Evolutionary conservation across 768 basidiomycete genomes (phyloP).

Genomic region (Tricholoma hemisulphureum): DNA sequence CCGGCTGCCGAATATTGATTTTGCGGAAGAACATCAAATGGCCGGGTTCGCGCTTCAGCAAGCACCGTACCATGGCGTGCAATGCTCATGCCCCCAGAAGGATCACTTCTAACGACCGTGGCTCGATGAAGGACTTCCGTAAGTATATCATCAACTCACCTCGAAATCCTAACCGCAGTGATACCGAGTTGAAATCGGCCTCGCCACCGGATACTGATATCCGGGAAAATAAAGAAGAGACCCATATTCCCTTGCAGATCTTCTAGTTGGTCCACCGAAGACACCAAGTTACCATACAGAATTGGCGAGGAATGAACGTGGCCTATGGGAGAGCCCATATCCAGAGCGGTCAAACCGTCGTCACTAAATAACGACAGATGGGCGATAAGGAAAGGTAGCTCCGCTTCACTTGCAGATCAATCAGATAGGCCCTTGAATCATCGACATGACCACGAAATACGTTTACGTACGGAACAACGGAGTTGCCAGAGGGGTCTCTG

Average conservation of each 20-base stretch:
- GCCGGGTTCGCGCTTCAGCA: conserved; percentile 66
- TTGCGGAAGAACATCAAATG: conserved; percentile 78
- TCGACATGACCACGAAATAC: conserved; percentile 7
- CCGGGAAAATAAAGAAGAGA: conserved; percentile 88
- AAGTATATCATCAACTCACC: conserved; percentile 45
- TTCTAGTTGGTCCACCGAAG: conserved; percentile 75
- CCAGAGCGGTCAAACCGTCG: conserved; percentile 62
- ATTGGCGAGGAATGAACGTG: conserved; percentile 52
- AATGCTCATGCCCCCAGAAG: conserved; percentile 47
- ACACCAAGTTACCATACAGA: conserved; percentile 83
- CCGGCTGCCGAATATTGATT: conserved; percentile 76
- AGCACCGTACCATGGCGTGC: conserved; percentile 64
- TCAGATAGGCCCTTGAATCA: conserved; percentile 6
- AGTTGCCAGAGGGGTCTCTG: conserved; percentile 67
- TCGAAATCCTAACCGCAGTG: conserved; percentile 69
- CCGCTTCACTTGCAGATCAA: conserved; percentile 61
- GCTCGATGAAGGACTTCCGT: conserved; percentile 18
- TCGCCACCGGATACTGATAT: conserved; percentile 79
- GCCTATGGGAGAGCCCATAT: conserved; percentile 60
- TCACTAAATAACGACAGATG: conserved; percentile 74
- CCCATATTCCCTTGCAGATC: conserved; percentile 79
- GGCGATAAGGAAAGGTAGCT: conserved; percentile 85
- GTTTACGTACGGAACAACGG: conserved; percentile 71
- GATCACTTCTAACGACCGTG: conserved; percentile 39
- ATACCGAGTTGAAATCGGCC: conserved; percentile 77